These are phyloP conservation scores for Kuraishia ogatae DNA, from an alignment of 805 yeast genomes.

Conservation along the genomic window DNA sequence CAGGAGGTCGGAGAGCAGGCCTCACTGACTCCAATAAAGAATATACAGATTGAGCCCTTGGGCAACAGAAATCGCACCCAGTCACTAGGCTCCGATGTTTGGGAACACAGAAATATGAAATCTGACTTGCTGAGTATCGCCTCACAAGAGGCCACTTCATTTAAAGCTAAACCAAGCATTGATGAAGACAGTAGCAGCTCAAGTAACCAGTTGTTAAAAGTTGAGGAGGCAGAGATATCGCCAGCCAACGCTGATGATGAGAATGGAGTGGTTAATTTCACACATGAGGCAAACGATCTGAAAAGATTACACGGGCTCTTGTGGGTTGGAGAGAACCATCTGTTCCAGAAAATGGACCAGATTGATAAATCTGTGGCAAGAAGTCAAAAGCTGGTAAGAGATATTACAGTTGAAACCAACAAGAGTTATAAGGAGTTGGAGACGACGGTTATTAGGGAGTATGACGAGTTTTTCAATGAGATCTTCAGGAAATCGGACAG, in stretches of 20 bases:
- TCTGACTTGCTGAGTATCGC: background rate
- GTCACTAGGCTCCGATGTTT: background rate
- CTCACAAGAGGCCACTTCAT: background rate
- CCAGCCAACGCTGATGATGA: background rate
- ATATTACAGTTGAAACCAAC: constrained; percentile 2
- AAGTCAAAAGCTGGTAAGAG: constrained; percentile 2
- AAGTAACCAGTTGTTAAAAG: background rate
- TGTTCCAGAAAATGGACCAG: background rate
- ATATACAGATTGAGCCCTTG: constrained; percentile 4
- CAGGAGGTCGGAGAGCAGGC: background rate
- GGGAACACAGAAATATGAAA: background rate
- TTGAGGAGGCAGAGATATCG: background rate
- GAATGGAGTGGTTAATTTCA: background rate
- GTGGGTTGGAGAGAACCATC: background rate
- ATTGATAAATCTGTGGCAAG: constrained; percentile 3
- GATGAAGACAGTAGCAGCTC: background rate
- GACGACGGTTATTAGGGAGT: constrained; percentile 8
- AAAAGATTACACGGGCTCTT: background rate
- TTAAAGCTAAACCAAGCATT: background rate
- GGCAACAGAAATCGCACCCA: background rate
- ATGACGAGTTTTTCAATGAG: constrained; percentile 3
- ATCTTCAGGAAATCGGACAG: constrained; percentile 1
- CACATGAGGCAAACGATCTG: background rate
- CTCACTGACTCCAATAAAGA: constrained; percentile 8
- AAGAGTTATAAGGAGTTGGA: constrained; percentile 12